Evolutionary conservation across 306 rosid species (phyloP).

Genomic region (Herpetospermum pedunculosum): DNA sequence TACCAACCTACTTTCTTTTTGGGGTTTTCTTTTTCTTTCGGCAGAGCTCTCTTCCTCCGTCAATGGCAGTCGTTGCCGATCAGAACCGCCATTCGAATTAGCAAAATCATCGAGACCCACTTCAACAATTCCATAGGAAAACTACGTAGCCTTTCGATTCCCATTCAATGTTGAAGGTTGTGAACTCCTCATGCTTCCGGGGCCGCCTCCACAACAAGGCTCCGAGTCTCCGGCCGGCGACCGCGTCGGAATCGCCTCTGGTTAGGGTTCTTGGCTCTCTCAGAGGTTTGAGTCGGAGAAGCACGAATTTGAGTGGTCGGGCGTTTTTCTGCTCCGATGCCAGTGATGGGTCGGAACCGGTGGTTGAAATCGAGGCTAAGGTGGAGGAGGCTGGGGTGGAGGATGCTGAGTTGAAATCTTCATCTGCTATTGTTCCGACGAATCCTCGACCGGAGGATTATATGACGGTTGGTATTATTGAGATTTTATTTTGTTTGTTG

Average conservation of each 20-base stretch:
- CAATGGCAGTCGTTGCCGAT: constrained; percentile 35
- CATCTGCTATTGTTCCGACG: constrained; percentile 75
- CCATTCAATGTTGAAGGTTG: constrained; percentile 65
- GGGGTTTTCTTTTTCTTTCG: neutral
- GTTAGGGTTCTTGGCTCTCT: constrained; percentile 37
- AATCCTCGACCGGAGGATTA: constrained; percentile 91
- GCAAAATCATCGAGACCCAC: neutral
- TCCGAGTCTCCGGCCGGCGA: constrained; percentile 32
- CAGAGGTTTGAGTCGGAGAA: constrained; percentile 22
- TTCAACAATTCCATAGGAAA: neutral
- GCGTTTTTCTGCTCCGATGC: constrained; percentile 76
- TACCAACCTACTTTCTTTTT: neutral
- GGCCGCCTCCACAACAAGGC: constrained; percentile 27
- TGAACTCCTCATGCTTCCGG: constrained; percentile 30
- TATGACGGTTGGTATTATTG: constrained; percentile 69
- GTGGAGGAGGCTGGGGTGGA: constrained; percentile 34
- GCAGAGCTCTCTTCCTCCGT: constrained; percentile 8
- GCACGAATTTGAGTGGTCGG: constrained; percentile 24
- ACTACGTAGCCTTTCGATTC: neutral
- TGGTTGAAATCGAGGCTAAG: constrained; percentile 40
- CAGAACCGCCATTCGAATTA: constrained; percentile 1
- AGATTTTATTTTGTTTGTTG: constrained; percentile 4
- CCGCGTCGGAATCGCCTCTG: constrained; percentile 36
- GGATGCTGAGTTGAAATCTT: constrained; percentile 32
- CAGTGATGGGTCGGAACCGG: constrained; percentile 45